phyloP scores from a whole-genome alignment of 805 yeast species.

The Ascoidea rubescens region DNA sequence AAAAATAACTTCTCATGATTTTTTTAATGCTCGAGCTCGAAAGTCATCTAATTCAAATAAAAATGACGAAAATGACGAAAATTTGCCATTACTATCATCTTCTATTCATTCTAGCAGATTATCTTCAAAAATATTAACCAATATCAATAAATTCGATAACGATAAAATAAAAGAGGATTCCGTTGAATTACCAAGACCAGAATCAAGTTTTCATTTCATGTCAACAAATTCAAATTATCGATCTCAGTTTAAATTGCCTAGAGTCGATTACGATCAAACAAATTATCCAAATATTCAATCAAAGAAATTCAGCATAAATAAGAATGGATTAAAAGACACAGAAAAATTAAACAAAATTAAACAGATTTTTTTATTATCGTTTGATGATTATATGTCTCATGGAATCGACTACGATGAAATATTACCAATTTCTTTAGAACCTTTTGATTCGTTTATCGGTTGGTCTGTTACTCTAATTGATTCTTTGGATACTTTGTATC shows the following conservation, averaged over 20 bases:
- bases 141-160: no score
- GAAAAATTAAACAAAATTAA: constrained; percentile 20
- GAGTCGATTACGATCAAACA: constrained; percentile 1
- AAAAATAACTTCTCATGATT: no score
- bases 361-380: constrained; percentile 25
- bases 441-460: constrained; percentile 28
- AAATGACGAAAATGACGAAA: no score
- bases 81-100: background rate
- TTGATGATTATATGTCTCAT: constrained; percentile 26
- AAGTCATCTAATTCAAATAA: no score
- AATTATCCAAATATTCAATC: constrained; percentile 19
- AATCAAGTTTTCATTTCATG: background rate
- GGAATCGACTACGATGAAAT: constrained; percentile 36
- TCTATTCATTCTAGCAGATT: background rate
- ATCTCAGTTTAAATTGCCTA: constrained; percentile 1
- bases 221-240: background rate
- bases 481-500: constrained; percentile 33
- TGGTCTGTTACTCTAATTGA: constrained; percentile 41
- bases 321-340: constrained; percentile 16
- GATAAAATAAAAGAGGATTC: background rate
- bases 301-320: constrained; percentile 11
- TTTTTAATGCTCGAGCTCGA: no score
- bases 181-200: background rate
- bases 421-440: constrained; percentile 21
- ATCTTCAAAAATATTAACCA: background rate